Conservation (phyloP, 768 basidiomycete genomes). For the Kwoniella dendrophila region DNA sequence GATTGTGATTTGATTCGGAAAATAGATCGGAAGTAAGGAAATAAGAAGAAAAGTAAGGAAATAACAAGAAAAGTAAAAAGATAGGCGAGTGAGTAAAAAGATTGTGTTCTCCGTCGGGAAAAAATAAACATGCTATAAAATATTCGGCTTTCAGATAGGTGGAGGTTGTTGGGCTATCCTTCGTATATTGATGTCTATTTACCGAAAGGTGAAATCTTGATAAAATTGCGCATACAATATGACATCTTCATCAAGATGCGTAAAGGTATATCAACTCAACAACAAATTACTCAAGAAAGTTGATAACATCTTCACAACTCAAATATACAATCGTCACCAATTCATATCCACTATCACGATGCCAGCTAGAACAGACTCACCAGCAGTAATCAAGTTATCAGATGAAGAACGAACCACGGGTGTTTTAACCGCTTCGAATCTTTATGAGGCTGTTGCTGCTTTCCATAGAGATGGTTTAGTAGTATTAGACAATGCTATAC, state of each 20-base stretch:
- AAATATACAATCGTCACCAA: too few relatives aligned
- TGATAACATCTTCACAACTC: too few relatives aligned
- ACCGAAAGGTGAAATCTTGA: not conserved
- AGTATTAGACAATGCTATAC: conserved; percentile 19
- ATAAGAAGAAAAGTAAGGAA: too few relatives aligned
- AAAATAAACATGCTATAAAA: too few relatives aligned
- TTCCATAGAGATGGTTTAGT: conserved; percentile 17
- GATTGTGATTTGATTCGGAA: too few relatives aligned
- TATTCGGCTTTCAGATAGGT: not conserved
- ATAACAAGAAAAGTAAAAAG: too few relatives aligned
- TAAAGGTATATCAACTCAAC: not conserved
- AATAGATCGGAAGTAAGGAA: too few relatives aligned
- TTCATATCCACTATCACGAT: conserved; percentile 1
- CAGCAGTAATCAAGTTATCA: conserved; percentile 12
- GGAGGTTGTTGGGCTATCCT: not conserved
- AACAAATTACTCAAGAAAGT: not conserved
- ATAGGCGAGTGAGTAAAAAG: too few relatives aligned
- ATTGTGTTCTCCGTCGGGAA: too few relatives aligned
- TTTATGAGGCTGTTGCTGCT: conserved; percentile 16
- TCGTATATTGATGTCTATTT: not conserved
- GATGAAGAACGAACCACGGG: conserved; percentile 11
- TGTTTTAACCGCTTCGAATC: not conserved
- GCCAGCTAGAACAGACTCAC: conserved; percentile 8
- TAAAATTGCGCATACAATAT: not conserved
- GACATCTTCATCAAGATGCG: too few relatives aligned